A percentile compares a stretch with the other conserved stretches of the same genome.
These are phyloP conservation scores for Trichothecium roseum DNA, from an alignment of 2,329 filamentous ascomycete genomes.

Conservation along the genomic window DNA sequence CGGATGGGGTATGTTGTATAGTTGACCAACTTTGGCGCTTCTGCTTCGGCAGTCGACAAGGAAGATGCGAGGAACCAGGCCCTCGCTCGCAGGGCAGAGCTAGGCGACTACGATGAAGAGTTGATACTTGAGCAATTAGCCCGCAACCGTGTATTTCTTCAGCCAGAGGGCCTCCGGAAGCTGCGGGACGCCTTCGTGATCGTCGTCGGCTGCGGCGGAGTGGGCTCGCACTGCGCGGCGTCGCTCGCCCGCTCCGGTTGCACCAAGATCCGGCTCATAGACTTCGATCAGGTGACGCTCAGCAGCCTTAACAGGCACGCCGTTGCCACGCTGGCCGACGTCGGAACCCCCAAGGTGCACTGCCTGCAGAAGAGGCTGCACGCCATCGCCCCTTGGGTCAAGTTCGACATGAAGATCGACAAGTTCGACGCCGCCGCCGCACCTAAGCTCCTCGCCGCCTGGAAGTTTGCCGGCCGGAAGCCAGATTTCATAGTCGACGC, in stretches of 20 bases:
- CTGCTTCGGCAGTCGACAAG: conserved; percentile 37
- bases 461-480: conserved; percentile 45
- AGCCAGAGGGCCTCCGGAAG: conserved; percentile 66
- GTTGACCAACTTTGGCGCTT: conserved; percentile 52
- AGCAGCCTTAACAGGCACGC: conserved; percentile 94
- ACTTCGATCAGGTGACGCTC: conserved; percentile 95
- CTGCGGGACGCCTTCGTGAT: conserved; percentile 76
- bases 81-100: conserved; percentile 49
- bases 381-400: conserved; percentile 83
- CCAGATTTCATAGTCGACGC: conserved; percentile 93
- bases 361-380: conserved; percentile 71
- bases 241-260: conserved; percentile 84
- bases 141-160: conserved; percentile 84
- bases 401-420: conserved; percentile 77
- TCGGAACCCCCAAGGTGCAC: conserved; percentile 84
- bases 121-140: conserved; percentile 91
- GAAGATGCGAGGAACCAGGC: conserved; percentile 51
- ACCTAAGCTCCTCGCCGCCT: conserved; percentile 54
- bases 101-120: conserved; percentile 60
- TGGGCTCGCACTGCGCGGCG: conserved; percentile 83
- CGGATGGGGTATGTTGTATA: too few species aligned
- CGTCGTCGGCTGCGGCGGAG: conserved; percentile 86
- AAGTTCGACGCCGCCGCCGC: conserved; percentile 66
- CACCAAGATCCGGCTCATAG: conserved; percentile 76
- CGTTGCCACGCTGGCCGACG: conserved; percentile 85